These are phyloP conservation scores for Populus hybrid DNA, from an alignment of 441 rosid species.

Conservation along the genomic window DNA sequence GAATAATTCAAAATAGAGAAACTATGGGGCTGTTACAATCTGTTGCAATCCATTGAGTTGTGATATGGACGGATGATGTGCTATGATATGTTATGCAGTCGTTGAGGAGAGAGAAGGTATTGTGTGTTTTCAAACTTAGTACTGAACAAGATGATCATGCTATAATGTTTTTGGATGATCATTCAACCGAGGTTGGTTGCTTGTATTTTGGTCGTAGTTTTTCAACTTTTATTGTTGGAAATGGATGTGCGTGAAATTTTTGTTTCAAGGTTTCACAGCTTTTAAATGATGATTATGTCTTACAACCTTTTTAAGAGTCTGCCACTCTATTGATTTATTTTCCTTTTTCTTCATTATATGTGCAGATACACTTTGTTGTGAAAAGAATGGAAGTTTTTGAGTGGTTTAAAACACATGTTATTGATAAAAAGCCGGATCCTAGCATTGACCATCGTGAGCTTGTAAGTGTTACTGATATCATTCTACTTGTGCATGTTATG, in stretches of 20 bases:
- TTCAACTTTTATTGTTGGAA: neutral
- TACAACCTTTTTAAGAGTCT: slow-evolving; percentile 1
- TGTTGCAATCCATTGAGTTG: too few species aligned
- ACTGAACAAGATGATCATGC: slow-evolving; percentile 96
- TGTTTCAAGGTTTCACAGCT: too few species aligned
- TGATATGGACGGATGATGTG: neutral
- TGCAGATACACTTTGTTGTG: slow-evolving; percentile 59
- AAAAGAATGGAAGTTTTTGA: slow-evolving; percentile 69
- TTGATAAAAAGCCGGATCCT: slow-evolving; percentile 72
- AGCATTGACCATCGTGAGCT: slow-evolving; percentile 70
- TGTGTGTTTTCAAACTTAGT: slow-evolving; percentile 81
- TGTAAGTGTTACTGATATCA: slow-evolving; percentile 41
- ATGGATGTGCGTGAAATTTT: neutral
- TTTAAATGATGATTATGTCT: neutral
- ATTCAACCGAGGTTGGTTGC: slow-evolving; percentile 60
- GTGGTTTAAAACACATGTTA: slow-evolving; percentile 78
- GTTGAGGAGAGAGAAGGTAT: slow-evolving; percentile 62
- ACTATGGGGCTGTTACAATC: too few species aligned
- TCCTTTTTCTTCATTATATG: slow-evolving; percentile 8
- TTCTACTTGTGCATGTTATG: slow-evolving; percentile 5
- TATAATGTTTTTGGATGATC: slow-evolving; percentile 78
- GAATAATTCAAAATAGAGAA: too few species aligned
- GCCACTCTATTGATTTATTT: slow-evolving; percentile 7
- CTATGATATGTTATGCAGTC: slow-evolving; percentile 35
- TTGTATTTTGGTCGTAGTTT: neutral